A percentile compares a stretch with the other conserved stretches of the same genome.
These are phyloP conservation scores for Botryococcus braunii DNA, from an alignment of 163 green algal genomes.

Conservation along the genomic window DNA sequence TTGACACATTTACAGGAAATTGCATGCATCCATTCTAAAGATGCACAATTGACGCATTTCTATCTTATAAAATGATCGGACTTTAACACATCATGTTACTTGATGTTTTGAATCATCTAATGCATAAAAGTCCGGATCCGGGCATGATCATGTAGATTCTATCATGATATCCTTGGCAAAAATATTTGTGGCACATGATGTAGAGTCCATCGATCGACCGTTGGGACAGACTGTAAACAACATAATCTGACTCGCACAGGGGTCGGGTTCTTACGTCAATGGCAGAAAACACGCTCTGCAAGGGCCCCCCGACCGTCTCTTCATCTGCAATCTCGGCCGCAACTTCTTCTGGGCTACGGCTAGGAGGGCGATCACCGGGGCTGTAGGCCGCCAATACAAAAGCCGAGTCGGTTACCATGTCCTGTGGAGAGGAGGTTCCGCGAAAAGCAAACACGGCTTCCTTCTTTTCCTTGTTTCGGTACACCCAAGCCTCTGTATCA, in stretches of 20 bases:
- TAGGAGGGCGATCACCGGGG: conserved; percentile 8
- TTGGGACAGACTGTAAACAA: neutral
- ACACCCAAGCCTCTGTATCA: conserved; percentile 37
- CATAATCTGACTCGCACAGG: too few species aligned
- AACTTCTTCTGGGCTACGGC: conserved; percentile 8
- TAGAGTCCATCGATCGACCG: too few species aligned
- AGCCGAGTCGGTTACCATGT: conserved; percentile 66
- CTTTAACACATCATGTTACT: too few species aligned
- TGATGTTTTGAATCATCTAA: too few species aligned
- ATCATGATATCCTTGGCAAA: too few species aligned
- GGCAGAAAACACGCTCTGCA: neutral
- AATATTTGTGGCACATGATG: too few species aligned
- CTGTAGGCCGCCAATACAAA: conserved; percentile 42
- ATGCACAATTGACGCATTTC: too few species aligned
- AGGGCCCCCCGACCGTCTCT: neutral
- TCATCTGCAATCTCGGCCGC: conserved; percentile 12
- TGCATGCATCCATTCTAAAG: too few species aligned
- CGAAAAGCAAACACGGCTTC: conserved; percentile 59
- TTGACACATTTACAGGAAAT: too few species aligned
- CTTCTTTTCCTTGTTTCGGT: conserved; percentile 26
- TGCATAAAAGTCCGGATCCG: too few species aligned
- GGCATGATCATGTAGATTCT: too few species aligned
- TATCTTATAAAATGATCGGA: too few species aligned
- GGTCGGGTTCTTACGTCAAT: conserved; percentile 6
- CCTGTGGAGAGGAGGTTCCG: conserved; percentile 24